Percentiles rank a stretch among this genome's conserved stretches.
Conservation (phyloP, 2,329 filamentous ascomycete species). For the Hymenoscyphus salicellus region DNA sequence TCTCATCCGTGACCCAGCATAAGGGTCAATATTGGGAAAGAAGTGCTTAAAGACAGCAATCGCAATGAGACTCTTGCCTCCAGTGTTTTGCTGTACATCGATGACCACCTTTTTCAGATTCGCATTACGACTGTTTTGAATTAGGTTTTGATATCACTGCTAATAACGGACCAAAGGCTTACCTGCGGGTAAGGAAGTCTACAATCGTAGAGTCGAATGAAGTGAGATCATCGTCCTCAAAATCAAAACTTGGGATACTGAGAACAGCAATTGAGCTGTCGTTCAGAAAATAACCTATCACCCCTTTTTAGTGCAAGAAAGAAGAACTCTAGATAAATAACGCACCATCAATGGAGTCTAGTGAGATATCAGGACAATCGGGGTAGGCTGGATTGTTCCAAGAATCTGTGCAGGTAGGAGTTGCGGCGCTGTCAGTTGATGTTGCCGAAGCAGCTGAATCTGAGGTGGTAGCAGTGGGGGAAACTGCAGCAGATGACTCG, state of each 20-base stretch:
- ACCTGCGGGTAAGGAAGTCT: conserved; percentile 40
- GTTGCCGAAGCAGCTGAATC: not conserved
- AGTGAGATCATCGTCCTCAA: conserved; percentile 27
- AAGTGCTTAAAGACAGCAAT: conserved; percentile 48
- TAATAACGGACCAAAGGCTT: not conserved
- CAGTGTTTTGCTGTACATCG: conserved; percentile 59
- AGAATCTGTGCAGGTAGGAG: not conserved
- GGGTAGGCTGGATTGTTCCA: conserved; percentile 24
- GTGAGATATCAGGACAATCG: conserved; percentile 18
- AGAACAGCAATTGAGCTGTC: conserved; percentile 36
- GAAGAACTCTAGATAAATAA: too few relatives aligned
- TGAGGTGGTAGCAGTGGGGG: not conserved
- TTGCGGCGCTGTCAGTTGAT: not conserved
- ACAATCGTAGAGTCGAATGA: conserved; percentile 35
- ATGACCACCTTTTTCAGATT: conserved; percentile 59
- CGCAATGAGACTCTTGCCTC: conserved; percentile 58
- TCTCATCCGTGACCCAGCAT: conserved; percentile 25
- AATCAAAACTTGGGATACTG: conserved; percentile 41
- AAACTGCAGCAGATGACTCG: conserved; percentile 1
- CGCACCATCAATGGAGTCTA: not conserved
- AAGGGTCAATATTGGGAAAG: conserved; percentile 33
- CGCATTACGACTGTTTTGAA: conserved; percentile 37
- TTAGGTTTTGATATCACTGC: too few relatives aligned
- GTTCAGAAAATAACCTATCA: conserved; percentile 30
- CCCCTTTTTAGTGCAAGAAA: not conserved